These are phyloP conservation scores for Pleurotus pulmonarius DNA, from an alignment of 768 basidiomycete species.

Conservation along the genomic window DNA sequence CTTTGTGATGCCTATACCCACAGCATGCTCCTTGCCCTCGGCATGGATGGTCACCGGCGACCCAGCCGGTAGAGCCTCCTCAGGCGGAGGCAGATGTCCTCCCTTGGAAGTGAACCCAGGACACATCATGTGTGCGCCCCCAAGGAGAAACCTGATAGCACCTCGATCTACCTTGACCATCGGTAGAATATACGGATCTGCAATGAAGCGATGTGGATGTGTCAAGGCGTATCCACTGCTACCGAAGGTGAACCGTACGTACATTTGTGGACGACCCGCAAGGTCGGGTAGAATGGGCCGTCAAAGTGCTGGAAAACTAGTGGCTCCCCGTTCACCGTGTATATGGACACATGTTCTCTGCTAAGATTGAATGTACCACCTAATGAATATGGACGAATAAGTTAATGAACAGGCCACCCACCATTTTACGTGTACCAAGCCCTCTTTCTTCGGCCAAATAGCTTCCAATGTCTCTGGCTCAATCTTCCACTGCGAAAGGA, in stretches of 20 bases:
- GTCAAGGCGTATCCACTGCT: constrained; percentile 1
- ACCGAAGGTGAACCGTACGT: constrained; percentile 20
- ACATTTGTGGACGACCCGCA: constrained; percentile 93
- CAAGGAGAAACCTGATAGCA: constrained; percentile 94
- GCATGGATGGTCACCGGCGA: constrained; percentile 86
- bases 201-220: background rate
- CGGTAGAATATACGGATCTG: constrained; percentile 91
- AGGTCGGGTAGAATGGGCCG: constrained; percentile 86
- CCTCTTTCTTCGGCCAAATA: constrained; percentile 99
- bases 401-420: constrained; percentile 31
- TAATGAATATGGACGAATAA: background rate
- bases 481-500: constrained; percentile 83
- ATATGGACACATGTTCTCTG: constrained; percentile 94
- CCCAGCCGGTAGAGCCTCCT: constrained; percentile 63
- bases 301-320: constrained; percentile 97
- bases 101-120: constrained; percentile 94
- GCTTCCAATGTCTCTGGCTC: constrained; percentile 79
- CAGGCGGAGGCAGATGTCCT: constrained; percentile 78
- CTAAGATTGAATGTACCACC: constrained; percentile 35
- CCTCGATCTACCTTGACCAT: constrained; percentile 91
- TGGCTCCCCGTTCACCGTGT: constrained; percentile 82
- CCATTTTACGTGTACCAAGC: constrained; percentile 93
- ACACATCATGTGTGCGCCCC: constrained; percentile 95
- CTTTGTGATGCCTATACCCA: constrained; percentile 82
- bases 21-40: constrained; percentile 93